Evolutionary conservation across 2,329 filamentous ascomycete species (phyloP).

Genomic region (Neofusicoccum umdonicola): DNA sequence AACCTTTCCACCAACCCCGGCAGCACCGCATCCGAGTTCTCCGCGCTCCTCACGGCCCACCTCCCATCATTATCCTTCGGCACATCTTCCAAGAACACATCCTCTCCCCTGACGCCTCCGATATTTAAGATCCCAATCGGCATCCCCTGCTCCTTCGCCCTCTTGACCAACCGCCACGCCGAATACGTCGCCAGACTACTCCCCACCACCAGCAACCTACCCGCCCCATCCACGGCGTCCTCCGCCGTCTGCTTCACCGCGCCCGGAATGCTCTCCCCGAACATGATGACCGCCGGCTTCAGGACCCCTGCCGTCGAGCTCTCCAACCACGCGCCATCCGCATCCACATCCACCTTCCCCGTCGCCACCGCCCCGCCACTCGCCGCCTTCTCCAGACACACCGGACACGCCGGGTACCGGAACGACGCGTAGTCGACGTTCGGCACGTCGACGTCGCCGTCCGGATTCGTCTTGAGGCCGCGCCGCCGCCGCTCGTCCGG

Average conservation of each 20-base stretch:
- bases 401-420: conserved; percentile 84
- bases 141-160: conserved; percentile 78
- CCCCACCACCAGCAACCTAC: conserved; percentile 74
- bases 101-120: conserved; percentile 77
- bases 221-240: conserved; percentile 72
- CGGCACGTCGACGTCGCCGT: conserved; percentile 90
- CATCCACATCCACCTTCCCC: conserved; percentile 64
- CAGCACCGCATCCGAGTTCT: conserved; percentile 40
- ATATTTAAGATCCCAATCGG: conserved; percentile 86
- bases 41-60: conserved; percentile 40
- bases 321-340: conserved; percentile 75
- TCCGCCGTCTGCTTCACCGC: conserved; percentile 75
- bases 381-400: conserved; percentile 62
- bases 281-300: conserved; percentile 94
- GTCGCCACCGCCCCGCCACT: conserved; percentile 28
- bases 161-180: conserved; percentile 84
- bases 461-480: conserved; percentile 82
- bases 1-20: conserved; percentile 30
- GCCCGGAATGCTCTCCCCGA: conserved; percentile 79
- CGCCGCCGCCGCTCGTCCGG: conserved; percentile 64
- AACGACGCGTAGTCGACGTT: conserved; percentile 86
- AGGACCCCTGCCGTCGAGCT: conserved; percentile 70
- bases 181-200: conserved; percentile 94
- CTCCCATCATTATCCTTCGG: conserved; percentile 36
- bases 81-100: conserved; percentile 63